phyloP scores from a whole-genome alignment of 768 basidiomycete species.

The Phylloporus arenicola region DNA sequence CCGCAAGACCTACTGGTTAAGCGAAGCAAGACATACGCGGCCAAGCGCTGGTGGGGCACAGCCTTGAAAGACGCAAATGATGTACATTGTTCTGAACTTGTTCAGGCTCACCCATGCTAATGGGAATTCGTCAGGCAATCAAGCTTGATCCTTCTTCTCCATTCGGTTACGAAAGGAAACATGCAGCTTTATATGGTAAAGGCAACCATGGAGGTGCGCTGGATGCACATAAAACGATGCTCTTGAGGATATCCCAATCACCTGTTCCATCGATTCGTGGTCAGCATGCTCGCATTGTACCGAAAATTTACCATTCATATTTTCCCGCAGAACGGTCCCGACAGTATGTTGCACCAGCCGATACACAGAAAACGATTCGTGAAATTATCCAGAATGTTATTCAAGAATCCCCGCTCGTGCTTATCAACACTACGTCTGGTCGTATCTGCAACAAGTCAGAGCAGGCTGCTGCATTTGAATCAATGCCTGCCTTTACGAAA shows the following conservation, averaged over 20 bases:
- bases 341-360: background rate
- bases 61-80: background rate
- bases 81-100: background rate
- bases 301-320: background rate
- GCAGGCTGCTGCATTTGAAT: too few species aligned
- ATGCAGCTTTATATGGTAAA: background rate
- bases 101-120: background rate
- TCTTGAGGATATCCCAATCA: background rate
- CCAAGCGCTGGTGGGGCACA: background rate
- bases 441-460: too few species aligned
- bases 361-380: background rate
- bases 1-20: background rate
- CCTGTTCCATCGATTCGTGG: background rate
- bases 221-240: background rate
- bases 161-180: background rate
- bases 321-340: background rate
- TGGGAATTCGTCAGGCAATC: background rate
- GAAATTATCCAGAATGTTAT: background rate
- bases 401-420: too few species aligned
- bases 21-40: background rate
- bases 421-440: too few species aligned
- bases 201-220: background rate
- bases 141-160: background rate
- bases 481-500: too few species aligned
- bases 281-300: background rate